Base-by-base conservation (phyloP, 805 yeast species). In the Saccharomycodes ludwigii region DNA sequence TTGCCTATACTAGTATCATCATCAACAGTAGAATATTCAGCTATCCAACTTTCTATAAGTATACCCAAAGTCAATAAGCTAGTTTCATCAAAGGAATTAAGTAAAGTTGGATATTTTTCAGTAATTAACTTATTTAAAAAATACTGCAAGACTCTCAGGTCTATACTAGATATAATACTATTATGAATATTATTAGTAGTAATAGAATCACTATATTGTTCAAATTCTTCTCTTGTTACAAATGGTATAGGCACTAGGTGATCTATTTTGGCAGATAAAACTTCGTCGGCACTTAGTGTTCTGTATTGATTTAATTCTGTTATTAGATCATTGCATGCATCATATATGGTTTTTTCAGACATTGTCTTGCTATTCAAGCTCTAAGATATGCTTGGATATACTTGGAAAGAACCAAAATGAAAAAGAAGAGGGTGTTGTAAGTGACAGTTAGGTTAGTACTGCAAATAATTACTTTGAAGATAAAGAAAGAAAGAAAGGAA, bases 21-120 rank as follows among this genome's bases (percentile, higher is more conserved):
- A n/a, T n/a, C n/a, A n/a, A n/a, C n/a, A n/a, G n/a, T n/a, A n/a
- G n/a, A 26, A 27, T 40, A 50, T 26, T 57, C 59, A 11, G 47
- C 48, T 3, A 57, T 41, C 65, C 63, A 59, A 28, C 54, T 40
- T 21, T 60, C 65, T 13, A 61, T 42, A 7, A 61, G 30, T 16
- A 52, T 38, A 0, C 65, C 63, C 18, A 59, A n/a, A 1, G 58
- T 45, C 13, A 61, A 37, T 35, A 61, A 34, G 12, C 60, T 51
- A 6, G 59, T 47, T 27, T 59, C 66, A 33, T 61, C 66, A 31
- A 60, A 50, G 10, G 41, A 23, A 6, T 43, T 36, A 3, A 35
- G 27, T 23, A 48, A 36, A 13, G 47, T 48, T 1, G 59, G 58
- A 25, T 52, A 54, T 30, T 41, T 42, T 27, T 40, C 46, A 7